Base-by-base conservation (phyloP, 306 rosid species). In the Phaseolus lunatus region DNA sequence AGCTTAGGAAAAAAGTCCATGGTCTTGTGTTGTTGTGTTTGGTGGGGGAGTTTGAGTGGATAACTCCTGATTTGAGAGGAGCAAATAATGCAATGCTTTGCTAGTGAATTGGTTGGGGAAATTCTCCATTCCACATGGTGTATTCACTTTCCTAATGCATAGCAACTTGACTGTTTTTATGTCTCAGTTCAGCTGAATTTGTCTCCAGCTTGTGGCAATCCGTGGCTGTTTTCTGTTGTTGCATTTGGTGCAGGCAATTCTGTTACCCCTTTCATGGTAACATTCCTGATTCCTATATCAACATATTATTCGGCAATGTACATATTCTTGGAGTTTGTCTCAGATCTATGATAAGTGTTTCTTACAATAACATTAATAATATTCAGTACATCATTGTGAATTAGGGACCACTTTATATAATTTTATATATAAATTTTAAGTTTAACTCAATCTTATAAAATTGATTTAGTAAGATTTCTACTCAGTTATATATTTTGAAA, bases 1-100 rank as follows among this genome's bases (percentile, higher is more conserved):
- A 57, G 57, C 48, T n/a, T 58, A 67, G 10, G 2, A 7, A 18
- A 53, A 66, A 57, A 37, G 56, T 62, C 47, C 44, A 78, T 53
- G 67, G n/a, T 71, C 77, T 50, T 58, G 44, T 57, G 58, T 44
- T 67, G 79, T 18, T 44, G n/a, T 39, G 44, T 77, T 47, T 67
- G 68, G 65, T 39, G 56, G 59, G 35, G 37, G 65, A 31, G 7
- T 16, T 49, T 73, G 20, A 53, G 58, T 50, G 39, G 12, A 41
- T 49, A 52, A 52, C 43, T 54, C 26, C 59, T 64, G 18, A 10
- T 54, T 22, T 50, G 9, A 50, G 61, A 39, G 68, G 9, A 37
- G 20, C 53, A 35, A 9, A 48, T n/a, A 29, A 41, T 39, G 52
- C 79, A 72, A 33, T 82, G 63, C 61, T n/a, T n/a, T n/a, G n/a